These are phyloP conservation scores for Thalia dealbata DNA, from an alignment of 176 grass and related monocot species.

Conservation along the genomic window DNA sequence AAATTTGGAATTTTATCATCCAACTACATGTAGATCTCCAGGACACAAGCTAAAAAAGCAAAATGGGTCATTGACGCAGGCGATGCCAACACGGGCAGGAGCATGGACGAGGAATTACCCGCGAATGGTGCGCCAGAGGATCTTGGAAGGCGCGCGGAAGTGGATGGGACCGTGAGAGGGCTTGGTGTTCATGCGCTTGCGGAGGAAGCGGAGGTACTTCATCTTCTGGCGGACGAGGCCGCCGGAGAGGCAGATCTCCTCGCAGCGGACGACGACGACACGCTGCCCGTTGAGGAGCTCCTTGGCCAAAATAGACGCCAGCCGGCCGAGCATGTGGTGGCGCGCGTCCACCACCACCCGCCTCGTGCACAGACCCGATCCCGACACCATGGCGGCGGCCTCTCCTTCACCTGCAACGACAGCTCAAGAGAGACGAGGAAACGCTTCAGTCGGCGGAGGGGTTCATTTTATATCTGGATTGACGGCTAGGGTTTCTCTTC, in stretches of 20 bases:
- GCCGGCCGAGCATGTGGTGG: slow-evolving; percentile 85
- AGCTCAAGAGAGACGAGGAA: neutral
- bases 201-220: slow-evolving; percentile 90
- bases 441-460: neutral
- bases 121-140: slow-evolving; percentile 80
- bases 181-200: slow-evolving; percentile 97
- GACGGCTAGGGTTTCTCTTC: neutral
- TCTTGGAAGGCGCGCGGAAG: slow-evolving; percentile 76
- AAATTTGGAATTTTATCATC: neutral
- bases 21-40: neutral
- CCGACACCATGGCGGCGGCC: slow-evolving; percentile 48
- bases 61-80: neutral
- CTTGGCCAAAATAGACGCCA: slow-evolving; percentile 71
- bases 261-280: slow-evolving; percentile 76
- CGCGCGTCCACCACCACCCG: slow-evolving; percentile 75
- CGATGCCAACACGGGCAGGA: neutral
- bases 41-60: neutral
- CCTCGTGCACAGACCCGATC: slow-evolving; percentile 53
- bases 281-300: slow-evolving; percentile 84
- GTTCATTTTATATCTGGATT: neutral
- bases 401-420: neutral
- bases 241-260: slow-evolving; percentile 90
- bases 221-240: slow-evolving; percentile 88
- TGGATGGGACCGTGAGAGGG: slow-evolving; percentile 89
- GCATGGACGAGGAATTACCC: slow-evolving; percentile 27